Base-by-base conservation (phyloP, 495 filamentous ascomycete genomes). In the Hypoxylon perforatum region DNA sequence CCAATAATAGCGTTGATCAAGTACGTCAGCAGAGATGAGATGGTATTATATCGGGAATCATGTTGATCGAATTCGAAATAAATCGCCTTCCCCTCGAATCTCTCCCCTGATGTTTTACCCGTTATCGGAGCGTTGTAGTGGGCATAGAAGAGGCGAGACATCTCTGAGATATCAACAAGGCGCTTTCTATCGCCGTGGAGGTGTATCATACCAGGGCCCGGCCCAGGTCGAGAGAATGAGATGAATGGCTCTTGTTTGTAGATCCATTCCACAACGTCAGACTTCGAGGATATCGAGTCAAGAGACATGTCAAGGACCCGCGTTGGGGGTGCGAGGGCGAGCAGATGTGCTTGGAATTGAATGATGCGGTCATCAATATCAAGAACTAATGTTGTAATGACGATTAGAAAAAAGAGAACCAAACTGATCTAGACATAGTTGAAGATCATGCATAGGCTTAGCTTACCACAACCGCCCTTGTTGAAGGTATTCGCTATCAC, bases 61-160 rank as follows among this genome's bases (percentile, higher is more conserved):
- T 23, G 42, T 25, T 64, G 48, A 5, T 64, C 21, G 22, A 69
- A 69, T 23, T 57, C 46, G 21, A 69, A 69, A 22, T 51, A 63
- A 2, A 69, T 15, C 5, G 30, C n/a, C 4, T 21, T 12, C 22
- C n/a, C 42, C 3, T 52, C 11, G 15, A 10, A 11, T 14, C 30
- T 19, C 4, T 2, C 23, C 3, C 8, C 12, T 18, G 7, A 39
- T 35, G 15, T 22, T 15, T n/a, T n/a, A 14, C n/a, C 10, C 9
- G 49, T n/a, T 11, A 21, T 44, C 8, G n/a, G 4, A 14, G 2
- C 3, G 11, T 58, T 53, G 12, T 65, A 51, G 15, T 57, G 12
- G 17, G 36, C 7, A 23, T 52, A 57, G 23, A 65, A 22, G 21
- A 10, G 36, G 17, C 23, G 28, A 38, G 45, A 49, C 8, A 25